Evolutionary conservation across 2,329 filamentous ascomycete species (phyloP).

Genomic region (Chrysosporium keratinophilum): DNA sequence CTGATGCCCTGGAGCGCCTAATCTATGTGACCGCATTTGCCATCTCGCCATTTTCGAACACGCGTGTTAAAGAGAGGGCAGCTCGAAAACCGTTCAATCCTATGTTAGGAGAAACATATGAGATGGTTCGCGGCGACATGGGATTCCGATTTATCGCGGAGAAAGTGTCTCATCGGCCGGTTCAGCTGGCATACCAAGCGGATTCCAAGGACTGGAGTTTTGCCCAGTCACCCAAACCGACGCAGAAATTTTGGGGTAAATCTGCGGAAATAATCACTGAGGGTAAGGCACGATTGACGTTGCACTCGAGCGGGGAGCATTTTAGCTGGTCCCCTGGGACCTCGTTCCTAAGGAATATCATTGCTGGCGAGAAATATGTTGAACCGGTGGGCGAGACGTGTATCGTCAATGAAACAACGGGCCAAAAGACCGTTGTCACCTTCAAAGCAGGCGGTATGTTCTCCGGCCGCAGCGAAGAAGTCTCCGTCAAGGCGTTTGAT

Average conservation of each 20-base stretch:
- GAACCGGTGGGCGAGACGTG: slow-evolving; percentile 89
- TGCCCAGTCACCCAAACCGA: slow-evolving; percentile 73
- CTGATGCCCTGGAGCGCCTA: slow-evolving; percentile 58
- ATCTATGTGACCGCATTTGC: slow-evolving; percentile 85
- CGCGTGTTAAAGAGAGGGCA: slow-evolving; percentile 76
- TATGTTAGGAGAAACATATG: slow-evolving; percentile 89
- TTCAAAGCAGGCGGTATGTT: slow-evolving; percentile 98
- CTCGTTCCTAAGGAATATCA: slow-evolving; percentile 87
- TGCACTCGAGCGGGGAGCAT: slow-evolving; percentile 66
- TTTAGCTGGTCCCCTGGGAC: slow-evolving; percentile 86
- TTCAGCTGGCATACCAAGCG: slow-evolving; percentile 86
- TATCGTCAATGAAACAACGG: slow-evolving; percentile 71
- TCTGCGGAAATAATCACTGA: slow-evolving; percentile 89
- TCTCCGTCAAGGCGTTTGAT: slow-evolving; percentile 63
- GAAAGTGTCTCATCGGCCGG: slow-evolving; percentile 86
- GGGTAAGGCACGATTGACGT: slow-evolving; percentile 66
- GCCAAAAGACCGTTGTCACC: slow-evolving; percentile 71
- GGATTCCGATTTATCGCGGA: slow-evolving; percentile 89
- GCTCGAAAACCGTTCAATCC: slow-evolving; percentile 97
- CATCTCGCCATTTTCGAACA: slow-evolving; percentile 71
- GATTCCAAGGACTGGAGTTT: slow-evolving; percentile 79
- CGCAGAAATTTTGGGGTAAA: slow-evolving; percentile 98
- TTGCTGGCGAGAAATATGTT: slow-evolving; percentile 95
- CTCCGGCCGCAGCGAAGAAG: slow-evolving; percentile 83
- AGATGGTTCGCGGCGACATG: slow-evolving; percentile 76